A percentile compares a stretch with the other conserved stretches of the same genome.
These are phyloP conservation scores for Mycena galericulata DNA, from an alignment of 768 basidiomycete species.

Conservation along the genomic window DNA sequence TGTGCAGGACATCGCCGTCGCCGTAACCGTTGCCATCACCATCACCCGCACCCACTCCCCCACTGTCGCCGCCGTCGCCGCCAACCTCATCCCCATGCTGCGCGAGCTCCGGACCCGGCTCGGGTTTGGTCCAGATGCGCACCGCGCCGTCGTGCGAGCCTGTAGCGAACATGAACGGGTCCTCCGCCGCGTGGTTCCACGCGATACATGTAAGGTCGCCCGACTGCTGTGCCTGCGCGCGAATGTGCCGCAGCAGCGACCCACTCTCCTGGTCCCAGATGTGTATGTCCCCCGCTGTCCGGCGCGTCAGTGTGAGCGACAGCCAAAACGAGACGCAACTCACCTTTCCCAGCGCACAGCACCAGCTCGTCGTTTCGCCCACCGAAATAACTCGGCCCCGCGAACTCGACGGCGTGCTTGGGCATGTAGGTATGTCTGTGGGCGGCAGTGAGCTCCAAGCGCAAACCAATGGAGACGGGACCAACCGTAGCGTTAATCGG, in stretches of 20 bases:
- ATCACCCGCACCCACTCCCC: conserved; percentile 24
- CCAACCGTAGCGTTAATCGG: conserved; percentile 55
- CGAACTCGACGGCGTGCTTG: conserved; percentile 75
- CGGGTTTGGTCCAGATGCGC: conserved; percentile 73
- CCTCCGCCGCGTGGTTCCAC: conserved; percentile 77
- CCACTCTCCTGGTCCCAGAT: conserved; percentile 90
- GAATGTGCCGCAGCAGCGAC: conserved; percentile 76
- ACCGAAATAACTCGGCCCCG: conserved; percentile 86
- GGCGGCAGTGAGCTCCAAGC: conserved; percentile 34
- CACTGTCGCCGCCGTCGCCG: conserved; percentile 31
- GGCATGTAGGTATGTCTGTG: conserved; percentile 80
- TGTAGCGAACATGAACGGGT: conserved; percentile 81
- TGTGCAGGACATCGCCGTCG: not conserved
- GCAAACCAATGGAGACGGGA: not conserved
- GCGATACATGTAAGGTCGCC: conserved; percentile 85
- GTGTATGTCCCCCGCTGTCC: conserved; percentile 80
- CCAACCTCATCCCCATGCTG: not conserved
- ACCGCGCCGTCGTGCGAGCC: conserved; percentile 84
- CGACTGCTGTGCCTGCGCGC: conserved; percentile 64
- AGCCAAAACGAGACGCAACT: conserved; percentile 9
- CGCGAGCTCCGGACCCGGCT: not conserved
- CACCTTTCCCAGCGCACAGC: conserved; percentile 82
- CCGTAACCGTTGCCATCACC: not conserved
- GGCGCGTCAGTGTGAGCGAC: not conserved
- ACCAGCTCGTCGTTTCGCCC: conserved; percentile 84